phyloP scores from a whole-genome alignment of 805 yeast genomes.

The Metschnikowia chrysomelidarum region DNA sequence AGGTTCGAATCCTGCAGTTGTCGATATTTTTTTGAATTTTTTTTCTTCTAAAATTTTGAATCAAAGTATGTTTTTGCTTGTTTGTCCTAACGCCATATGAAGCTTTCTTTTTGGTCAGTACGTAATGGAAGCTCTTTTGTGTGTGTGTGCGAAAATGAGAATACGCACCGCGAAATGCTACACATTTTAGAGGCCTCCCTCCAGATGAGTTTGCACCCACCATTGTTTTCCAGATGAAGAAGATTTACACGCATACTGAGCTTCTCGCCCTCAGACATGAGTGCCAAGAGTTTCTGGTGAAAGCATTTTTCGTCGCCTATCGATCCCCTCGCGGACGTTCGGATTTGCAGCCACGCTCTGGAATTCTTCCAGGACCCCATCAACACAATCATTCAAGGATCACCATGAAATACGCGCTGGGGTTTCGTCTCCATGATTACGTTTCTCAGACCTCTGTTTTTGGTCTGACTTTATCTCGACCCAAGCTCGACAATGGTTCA shows the following conservation, averaged over 20 bases:
- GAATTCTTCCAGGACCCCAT: neutral
- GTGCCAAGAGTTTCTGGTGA: constrained; percentile 11
- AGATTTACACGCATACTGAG: constrained; percentile 9
- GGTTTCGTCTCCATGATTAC: neutral
- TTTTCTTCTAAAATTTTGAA: neutral
- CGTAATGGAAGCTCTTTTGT: too few species aligned
- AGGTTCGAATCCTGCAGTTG: constrained; percentile 27
- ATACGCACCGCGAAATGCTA: too few species aligned
- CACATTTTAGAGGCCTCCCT: too few species aligned
- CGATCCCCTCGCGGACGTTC: constrained; percentile 2
- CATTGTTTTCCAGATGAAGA: constrained; percentile 11
- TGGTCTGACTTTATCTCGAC: neutral
- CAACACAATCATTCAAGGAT: neutral
- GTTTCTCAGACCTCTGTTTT: neutral
- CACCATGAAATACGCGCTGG: neutral
- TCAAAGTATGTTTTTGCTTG: too few species aligned
- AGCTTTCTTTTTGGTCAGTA: too few species aligned
- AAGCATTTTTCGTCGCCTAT: constrained; percentile 5
- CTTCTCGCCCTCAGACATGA: constrained; percentile 16
- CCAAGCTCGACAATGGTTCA: neutral
- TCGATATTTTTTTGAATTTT: constrained; percentile 13
- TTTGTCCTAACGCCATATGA: too few species aligned
- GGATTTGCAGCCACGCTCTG: constrained; percentile 1
- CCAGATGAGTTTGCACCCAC: constrained; percentile 17
- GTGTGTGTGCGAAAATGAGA: too few species aligned